Evolutionary conservation across 179 eudicot genomes (phyloP).

Genomic region (Beta corolliflora): DNA sequence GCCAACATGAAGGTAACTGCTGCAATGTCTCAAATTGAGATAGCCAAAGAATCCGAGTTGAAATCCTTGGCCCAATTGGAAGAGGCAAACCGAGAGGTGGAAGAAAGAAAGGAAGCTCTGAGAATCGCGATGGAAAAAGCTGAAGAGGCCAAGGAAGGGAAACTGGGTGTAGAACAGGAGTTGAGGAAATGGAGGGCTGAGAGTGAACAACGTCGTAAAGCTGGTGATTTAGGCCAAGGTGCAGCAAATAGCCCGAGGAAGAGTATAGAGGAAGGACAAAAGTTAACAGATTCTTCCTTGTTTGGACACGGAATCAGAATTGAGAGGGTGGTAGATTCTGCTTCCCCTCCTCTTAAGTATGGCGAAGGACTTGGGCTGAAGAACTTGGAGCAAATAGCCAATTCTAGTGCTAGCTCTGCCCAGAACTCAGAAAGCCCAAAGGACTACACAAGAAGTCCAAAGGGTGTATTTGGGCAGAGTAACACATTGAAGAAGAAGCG

Average conservation of each 20-base stretch:
- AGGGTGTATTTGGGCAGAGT: slow-evolving; percentile 33
- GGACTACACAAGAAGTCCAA: slow-evolving; percentile 34
- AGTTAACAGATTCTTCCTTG: slow-evolving; percentile 31
- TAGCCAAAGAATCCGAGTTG: slow-evolving; percentile 63
- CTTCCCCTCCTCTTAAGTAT: slow-evolving; percentile 23
- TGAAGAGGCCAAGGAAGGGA: slow-evolving; percentile 81
- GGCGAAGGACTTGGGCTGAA: slow-evolving; percentile 37
- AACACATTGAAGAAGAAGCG: slow-evolving; percentile 59
- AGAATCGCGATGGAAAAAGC: slow-evolving; percentile 65
- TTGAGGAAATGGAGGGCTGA: slow-evolving; percentile 86
- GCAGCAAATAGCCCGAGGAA: slow-evolving; percentile 44
- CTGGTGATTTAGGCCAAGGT: slow-evolving; percentile 44
- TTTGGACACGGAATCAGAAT: slow-evolving; percentile 43
- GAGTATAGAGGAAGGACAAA: slow-evolving; percentile 47
- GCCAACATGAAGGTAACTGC: slow-evolving; percentile 62
- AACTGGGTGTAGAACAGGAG: slow-evolving; percentile 82
- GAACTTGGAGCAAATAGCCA: slow-evolving; percentile 32
- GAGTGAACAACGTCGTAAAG: slow-evolving; percentile 66
- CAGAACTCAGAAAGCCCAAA: slow-evolving; percentile 20
- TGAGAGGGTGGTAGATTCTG: slow-evolving; percentile 36
- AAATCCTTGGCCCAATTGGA: slow-evolving; percentile 61
- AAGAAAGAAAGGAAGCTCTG: slow-evolving; percentile 58
- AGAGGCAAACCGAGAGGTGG: slow-evolving; percentile 55
- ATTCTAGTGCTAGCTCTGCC: slow-evolving; percentile 7
- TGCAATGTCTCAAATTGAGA: slow-evolving; percentile 67